Base-by-base conservation (phyloP, 2,329 filamentous ascomycete species). In the Phyllosticta citrichinensis region DNA sequence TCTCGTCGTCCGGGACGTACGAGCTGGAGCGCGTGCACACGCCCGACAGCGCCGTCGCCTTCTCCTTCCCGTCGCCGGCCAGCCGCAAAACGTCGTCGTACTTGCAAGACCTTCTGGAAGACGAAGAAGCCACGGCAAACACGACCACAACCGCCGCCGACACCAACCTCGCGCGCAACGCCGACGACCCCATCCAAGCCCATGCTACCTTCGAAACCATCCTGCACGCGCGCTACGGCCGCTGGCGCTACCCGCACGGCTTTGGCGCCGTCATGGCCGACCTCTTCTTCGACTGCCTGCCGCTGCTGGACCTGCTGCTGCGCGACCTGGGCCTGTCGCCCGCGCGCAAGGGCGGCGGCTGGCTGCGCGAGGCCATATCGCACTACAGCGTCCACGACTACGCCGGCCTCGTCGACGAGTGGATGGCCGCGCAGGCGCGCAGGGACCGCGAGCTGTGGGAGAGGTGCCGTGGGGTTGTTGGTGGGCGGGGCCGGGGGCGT, bases 251-350 rank as follows among this genome's bases (percentile, higher is more conserved):
- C 40, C 69, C 68, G 17, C 62, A 63, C 33, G 70, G 69, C 0
- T 71, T 69, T 58, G 70, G 69, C 10, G 66, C 66, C 6, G 60
- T 65, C 0, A 66, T 71, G 19, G 69, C 69, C 0, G 69, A 73
- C 50, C 57, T 73, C 2, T 66, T 66, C 57, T 71, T 71, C 33
- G 69, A 72, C 50, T 65, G 63, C 19, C 52, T 72, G 25, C 70
- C 69, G 14, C 71, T 71, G 11, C 22, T 60, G 2, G 57, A 60
- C 35, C 17, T 60, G 57, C 20, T 60, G 35, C 52, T 60, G 17
- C 20, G 17, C 17, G 57, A 60, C 52, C 24, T 60, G 17, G 52
- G 52, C 1, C 12, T 60, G 33, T 20, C 64, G 52, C 56, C 62
- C 8, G 63, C 69, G 54, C 71, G 71, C 52, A 63, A 58, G 5